Base-by-base conservation (phyloP, 306 rosid genomes). In the Comarum palustre region DNA sequence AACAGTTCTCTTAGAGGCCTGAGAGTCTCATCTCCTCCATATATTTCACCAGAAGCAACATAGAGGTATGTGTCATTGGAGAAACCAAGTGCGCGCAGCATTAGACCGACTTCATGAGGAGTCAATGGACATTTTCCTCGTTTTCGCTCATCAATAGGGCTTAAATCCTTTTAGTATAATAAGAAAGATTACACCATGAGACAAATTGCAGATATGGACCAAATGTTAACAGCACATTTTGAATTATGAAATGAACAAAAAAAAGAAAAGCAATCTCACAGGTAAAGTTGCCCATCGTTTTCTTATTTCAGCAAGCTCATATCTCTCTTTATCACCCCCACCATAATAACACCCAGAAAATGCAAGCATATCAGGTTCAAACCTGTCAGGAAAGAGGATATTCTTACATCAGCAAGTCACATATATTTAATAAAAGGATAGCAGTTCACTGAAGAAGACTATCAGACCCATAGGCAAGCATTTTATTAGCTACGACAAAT, bases 311-410 rank as follows among this genome's bases (percentile, higher is more conserved):
- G 93, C 87, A 55, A 95, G 96, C 77, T 95, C 97, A 31, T 16
- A 74, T 86, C 89, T 95, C 84, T 95, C 97, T 78, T 90, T 95
- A 46, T 90, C 97, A 79, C 97, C 99, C 73, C 99, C 99, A 10
- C 99, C 99, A 81, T 87, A 91, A 81, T 95, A 95, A 79, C 99
- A 95, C 68, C 99, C 96, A 65, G 99, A 95, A 83, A 95, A 95
- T 75, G 99, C 99, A 73, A 95, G 92, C 99, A 95, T 95, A 83
- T 95, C 99, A 64, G 97, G 92, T 86, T 95, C 99, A 87, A 91
- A 95, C 96, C 98, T 93, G 85, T 62, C 81, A 81, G 59, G 42
- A 76, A 89, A 75, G 32, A 59, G 75, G 79, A 60, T 75, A 76
- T 43, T 71, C 74, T 69, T 54, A 74, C 77, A 66, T 68, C 43